phyloP scores from a whole-genome alignment of 805 yeast genomes.

The Yamadazyma laniorum region DNA sequence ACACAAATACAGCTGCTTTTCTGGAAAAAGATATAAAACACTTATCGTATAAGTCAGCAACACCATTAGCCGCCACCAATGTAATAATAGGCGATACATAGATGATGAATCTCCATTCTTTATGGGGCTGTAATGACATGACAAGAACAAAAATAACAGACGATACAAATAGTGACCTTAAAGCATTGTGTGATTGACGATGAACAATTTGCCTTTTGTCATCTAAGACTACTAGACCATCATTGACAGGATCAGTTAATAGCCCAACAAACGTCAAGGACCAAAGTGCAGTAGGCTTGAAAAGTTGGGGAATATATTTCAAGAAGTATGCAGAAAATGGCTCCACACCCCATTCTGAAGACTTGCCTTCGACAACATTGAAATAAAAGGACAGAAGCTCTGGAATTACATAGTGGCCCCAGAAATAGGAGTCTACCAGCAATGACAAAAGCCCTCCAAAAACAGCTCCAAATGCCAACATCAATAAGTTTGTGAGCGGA shows the following conservation, averaged over 20 bases:
- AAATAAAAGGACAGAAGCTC: conserved; percentile 70
- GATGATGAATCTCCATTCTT: conserved; percentile 89
- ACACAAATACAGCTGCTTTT: conserved; percentile 14
- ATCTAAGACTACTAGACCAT: conserved; percentile 5
- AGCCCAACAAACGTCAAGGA: conserved; percentile 32
- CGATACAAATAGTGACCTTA: conserved; percentile 49
- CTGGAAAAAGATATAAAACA: conserved; percentile 4
- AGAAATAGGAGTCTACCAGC: conserved; percentile 70
- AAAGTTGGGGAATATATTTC: conserved; percentile 39
- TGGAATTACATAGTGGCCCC: conserved; percentile 65
- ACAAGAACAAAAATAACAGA: conserved; percentile 54
- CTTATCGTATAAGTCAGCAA: conserved; percentile 25
- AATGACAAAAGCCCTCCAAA: conserved; percentile 50
- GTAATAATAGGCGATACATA: conserved; percentile 72
- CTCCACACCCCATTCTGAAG: conserved; percentile 81
- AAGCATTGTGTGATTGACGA: conserved; percentile 32
- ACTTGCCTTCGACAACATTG: conserved; percentile 74
- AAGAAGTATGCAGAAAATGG: conserved; percentile 70
- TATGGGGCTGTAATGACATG: conserved; percentile 84
- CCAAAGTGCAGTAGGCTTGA: conserved; percentile 47
- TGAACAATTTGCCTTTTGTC: conserved; percentile 18
- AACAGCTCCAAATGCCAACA: conserved; percentile 49
- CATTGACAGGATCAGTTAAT: conserved; percentile 45
- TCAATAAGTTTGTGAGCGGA: conserved; percentile 32
- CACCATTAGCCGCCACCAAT: conserved; percentile 61